A percentile compares a stretch with the other conserved stretches of the same genome.
Evolutionary conservation across 345 rosid species (phyloP).

Genomic region (Trapa incisa): DNA sequence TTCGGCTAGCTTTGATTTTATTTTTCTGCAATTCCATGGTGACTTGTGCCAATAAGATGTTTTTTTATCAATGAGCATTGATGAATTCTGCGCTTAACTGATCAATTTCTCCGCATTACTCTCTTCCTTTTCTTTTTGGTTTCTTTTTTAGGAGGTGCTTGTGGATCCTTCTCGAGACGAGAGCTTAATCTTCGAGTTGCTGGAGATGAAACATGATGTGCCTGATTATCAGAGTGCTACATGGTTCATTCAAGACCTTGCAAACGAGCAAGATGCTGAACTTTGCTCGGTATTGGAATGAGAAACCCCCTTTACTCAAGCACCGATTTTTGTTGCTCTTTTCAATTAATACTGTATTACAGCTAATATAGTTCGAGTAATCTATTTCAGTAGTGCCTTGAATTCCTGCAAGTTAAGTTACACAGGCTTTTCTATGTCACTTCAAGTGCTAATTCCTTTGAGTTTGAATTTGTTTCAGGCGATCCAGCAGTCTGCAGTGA

Average conservation of each 20-base stretch:
- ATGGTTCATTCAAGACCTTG: conserved; percentile 75
- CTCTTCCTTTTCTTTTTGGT: too few relatives aligned
- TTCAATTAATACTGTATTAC: background rate
- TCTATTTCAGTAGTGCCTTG: background rate
- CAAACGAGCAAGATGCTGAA: conserved; percentile 60
- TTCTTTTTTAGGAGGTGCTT: conserved; percentile 45
- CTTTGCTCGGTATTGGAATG: conserved; percentile 32
- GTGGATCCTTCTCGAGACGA: conserved; percentile 73
- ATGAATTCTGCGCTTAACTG: too few relatives aligned
- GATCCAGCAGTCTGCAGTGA: conserved; percentile 52
- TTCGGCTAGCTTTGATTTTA: background rate
- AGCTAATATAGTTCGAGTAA: background rate
- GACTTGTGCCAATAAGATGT: too few relatives aligned
- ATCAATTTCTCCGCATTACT: too few relatives aligned
- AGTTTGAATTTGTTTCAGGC: conserved; percentile 23
- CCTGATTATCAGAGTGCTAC: conserved; percentile 45
- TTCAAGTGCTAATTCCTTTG: background rate
- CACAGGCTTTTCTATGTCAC: background rate
- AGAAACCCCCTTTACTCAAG: background rate
- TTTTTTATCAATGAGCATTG: too few relatives aligned
- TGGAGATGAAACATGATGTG: conserved; percentile 61
- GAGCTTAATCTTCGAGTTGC: conserved; percentile 73
- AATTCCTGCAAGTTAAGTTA: too few relatives aligned
- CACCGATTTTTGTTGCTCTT: background rate
- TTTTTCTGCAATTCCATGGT: too few relatives aligned